These are phyloP conservation scores for Poteriospumella lacustris DNA, from an alignment of 108 stramenopile genomes.

Conservation along the genomic window DNA sequence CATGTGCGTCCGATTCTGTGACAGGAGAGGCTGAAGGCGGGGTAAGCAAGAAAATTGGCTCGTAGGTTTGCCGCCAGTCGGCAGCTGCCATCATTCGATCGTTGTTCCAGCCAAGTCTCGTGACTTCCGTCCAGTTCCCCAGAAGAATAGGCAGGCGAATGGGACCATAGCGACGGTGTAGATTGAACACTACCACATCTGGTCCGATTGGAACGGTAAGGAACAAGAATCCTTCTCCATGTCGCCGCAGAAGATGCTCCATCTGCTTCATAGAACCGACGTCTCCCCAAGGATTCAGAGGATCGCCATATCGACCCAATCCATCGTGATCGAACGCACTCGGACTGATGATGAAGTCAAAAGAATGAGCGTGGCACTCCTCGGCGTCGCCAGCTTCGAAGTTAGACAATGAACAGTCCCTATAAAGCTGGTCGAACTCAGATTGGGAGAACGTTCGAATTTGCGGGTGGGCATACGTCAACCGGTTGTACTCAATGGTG, in stretches of 20 bases:
- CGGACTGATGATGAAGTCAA: slow-evolving; percentile 15
- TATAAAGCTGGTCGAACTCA: neutral
- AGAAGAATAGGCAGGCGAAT: slow-evolving; percentile 36
- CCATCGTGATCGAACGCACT: slow-evolving; percentile 49
- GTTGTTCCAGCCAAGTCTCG: slow-evolving; percentile 6
- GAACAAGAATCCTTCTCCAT: neutral
- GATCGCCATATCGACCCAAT: slow-evolving; percentile 48
- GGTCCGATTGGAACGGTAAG: slow-evolving; percentile 38
- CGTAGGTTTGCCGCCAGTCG: slow-evolving; percentile 10
- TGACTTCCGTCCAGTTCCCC: slow-evolving; percentile 25
- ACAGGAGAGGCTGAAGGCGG: too few species aligned
- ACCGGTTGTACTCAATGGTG: slow-evolving; percentile 41
- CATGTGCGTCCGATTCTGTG: too few species aligned
- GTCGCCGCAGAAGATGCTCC: neutral
- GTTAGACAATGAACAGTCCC: neutral
- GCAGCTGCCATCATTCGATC: neutral
- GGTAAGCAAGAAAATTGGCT: slow-evolving; percentile 3
- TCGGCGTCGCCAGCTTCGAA: neutral
- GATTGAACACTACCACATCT: slow-evolving; percentile 38
- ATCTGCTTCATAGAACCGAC: slow-evolving; percentile 34
- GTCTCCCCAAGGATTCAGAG: slow-evolving; percentile 43
- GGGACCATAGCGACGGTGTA: slow-evolving; percentile 35
- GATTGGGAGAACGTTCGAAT: slow-evolving; percentile 4
- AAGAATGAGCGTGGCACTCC: neutral
- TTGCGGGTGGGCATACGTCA: slow-evolving; percentile 26